phyloP scores from a whole-genome alignment of 352 stramenopile species.

The Phytophthora ramorum region DNA sequence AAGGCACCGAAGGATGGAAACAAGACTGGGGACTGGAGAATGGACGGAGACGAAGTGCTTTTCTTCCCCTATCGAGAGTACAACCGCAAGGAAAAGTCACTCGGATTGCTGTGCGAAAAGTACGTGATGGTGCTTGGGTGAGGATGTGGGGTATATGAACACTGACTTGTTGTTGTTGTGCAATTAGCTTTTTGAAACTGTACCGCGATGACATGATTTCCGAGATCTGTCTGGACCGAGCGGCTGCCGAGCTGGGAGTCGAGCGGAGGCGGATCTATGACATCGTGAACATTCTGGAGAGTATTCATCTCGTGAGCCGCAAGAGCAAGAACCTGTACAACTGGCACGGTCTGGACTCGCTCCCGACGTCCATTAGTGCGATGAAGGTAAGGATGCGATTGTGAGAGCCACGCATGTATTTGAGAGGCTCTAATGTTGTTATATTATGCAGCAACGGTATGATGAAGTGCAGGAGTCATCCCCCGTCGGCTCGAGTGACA shows the following conservation, averaged over 20 bases:
- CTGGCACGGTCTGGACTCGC: slow-evolving; percentile 79
- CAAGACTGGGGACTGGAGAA: slow-evolving; percentile 41
- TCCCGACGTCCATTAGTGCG: slow-evolving; percentile 67
- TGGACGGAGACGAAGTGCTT: slow-evolving; percentile 41
- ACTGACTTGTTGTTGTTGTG: slow-evolving; percentile 6
- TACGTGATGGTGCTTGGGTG: slow-evolving; percentile 40
- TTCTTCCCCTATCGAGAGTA: slow-evolving; percentile 87
- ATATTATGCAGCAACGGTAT: slow-evolving; percentile 43
- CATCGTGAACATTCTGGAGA: slow-evolving; percentile 98
- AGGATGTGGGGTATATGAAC: neutral
- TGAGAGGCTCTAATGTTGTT: neutral
- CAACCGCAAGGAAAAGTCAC: slow-evolving; percentile 89
- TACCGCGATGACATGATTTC: slow-evolving; percentile 70
- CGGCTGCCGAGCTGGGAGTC: slow-evolving; percentile 79
- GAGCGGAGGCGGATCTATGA: slow-evolving; percentile 97
- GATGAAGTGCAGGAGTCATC: slow-evolving; percentile 46
- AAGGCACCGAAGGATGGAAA: slow-evolving; percentile 23
- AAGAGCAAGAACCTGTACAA: slow-evolving; percentile 98
- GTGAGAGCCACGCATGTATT: neutral
- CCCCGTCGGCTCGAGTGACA: slow-evolving; percentile 22
- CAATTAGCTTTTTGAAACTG: slow-evolving; percentile 75
- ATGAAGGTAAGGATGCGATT: slow-evolving; percentile 65
- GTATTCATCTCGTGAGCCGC: slow-evolving; percentile 94
- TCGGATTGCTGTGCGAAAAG: slow-evolving; percentile 88
- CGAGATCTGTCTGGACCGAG: slow-evolving; percentile 81